Evolutionary conservation across 192 early-diverging fungal species (phyloP), one percentile per base, ranked within the genome.

Genomic region (Coemansia guatemalensis): DNA sequence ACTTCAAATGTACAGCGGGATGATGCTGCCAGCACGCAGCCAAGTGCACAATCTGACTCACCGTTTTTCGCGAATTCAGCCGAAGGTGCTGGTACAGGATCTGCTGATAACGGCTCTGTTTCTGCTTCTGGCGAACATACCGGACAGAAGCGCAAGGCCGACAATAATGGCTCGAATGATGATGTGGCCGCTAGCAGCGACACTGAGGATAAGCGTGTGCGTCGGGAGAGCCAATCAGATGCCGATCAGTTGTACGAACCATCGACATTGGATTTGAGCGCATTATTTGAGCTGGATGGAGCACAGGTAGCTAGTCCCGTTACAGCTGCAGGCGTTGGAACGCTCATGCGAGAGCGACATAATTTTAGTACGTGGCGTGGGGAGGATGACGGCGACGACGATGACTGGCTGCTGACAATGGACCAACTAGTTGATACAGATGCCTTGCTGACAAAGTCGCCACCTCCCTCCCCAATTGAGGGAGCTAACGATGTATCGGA

Each of bases 381-480:
- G 9, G 27, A 39, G 50, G 62, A 55, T 26, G 68, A 62, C 41
- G 68, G 55, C 27, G 64, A 65, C 49, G 64, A 61, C 35, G 64
- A 75, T 20, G 67, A 56, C 32, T 78, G 76, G 76, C 62, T 78
- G 41, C 59, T 69, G 41, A 58, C 62, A 0, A 78, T 78, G 76
- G 76, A 78, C 53, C 76, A 78, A 71, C 67, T 78, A 17, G 76
- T 78, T 2, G 76, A 78, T 41, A 78, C 76, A 23, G 76, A 78
- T 26, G 76, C 76, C n/a, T 60, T 78, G 49, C 58, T 78, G 54
- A 62, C 67, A 14, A 56, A 73, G 60, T 78, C 76, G 33, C 76
- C 76, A 35, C 76, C 76, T 5, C 71, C 76, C 9, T 69, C 76
- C 23, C 76, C 76, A 0, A 69, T 64, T 11, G 67, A 63, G 3